These are phyloP conservation scores for Bjerkandera adusta DNA, from an alignment of 1,284 basidiomycete genomes.

Conservation along the genomic window DNA sequence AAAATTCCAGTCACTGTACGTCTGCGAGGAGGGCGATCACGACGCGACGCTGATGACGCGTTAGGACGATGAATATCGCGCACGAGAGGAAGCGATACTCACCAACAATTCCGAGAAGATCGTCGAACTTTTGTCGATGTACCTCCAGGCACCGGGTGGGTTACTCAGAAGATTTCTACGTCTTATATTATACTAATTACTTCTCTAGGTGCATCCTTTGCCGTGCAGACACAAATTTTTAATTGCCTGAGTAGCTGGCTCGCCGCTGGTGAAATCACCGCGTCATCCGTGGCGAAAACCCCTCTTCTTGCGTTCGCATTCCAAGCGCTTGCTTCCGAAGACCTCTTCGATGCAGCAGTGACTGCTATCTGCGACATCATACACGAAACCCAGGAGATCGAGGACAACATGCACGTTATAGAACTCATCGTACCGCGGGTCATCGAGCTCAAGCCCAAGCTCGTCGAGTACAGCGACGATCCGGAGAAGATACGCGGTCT, in stretches of 20 bases:
- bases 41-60: not conserved
- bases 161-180: constrained; percentile 7
- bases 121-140: constrained; percentile 82
- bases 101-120: constrained; percentile 75
- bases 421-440: constrained; percentile 84
- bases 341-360: constrained; percentile 90
- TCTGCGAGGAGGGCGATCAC: constrained; percentile 14
- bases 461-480: constrained; percentile 69
- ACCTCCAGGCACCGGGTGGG: constrained; percentile 86
- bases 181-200: constrained; percentile 1
- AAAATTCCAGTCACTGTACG: constrained; percentile 88
- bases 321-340: constrained; percentile 80
- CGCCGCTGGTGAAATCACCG: constrained; percentile 80
- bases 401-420: constrained; percentile 91
- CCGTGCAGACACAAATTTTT: constrained; percentile 88
- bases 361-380: constrained; percentile 94
- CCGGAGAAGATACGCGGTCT: constrained; percentile 88
- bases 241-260: constrained; percentile 88
- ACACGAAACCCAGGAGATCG: constrained; percentile 97
- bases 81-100: constrained; percentile 66
- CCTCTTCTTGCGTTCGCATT: constrained; percentile 87
- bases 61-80: constrained; percentile 80
- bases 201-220: constrained; percentile 71
- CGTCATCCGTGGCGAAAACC: constrained; percentile 65
- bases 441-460: constrained; percentile 66